Conservation (phyloP, 257 asterid species). For the Fraxinus excelsior region DNA sequence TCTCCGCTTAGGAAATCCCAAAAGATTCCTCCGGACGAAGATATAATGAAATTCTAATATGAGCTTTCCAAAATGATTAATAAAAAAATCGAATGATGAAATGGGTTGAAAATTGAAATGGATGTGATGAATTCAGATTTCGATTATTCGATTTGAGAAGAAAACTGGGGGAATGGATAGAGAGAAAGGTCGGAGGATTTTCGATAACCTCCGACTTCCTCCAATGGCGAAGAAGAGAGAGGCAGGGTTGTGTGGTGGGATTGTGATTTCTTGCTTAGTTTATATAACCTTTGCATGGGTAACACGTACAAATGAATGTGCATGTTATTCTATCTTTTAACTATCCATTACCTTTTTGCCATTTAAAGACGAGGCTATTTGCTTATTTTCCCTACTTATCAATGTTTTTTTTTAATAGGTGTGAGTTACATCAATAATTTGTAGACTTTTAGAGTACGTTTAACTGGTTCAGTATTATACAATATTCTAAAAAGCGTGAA, state of each 20-base stretch:
- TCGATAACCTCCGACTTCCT: background rate
- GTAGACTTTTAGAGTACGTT: too few species aligned
- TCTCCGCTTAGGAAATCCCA: background rate
- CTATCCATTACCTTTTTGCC: background rate
- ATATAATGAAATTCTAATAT: conserved; percentile 15
- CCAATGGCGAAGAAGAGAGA: background rate
- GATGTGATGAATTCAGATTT: background rate
- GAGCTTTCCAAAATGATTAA: background rate
- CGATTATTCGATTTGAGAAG: background rate
- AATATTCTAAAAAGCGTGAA: too few species aligned
- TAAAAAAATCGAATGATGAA: background rate
- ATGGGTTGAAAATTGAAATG: background rate
- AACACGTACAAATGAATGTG: conserved; percentile 19
- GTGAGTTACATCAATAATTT: too few species aligned
- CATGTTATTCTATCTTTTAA: background rate
- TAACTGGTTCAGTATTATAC: too few species aligned
- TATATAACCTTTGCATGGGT: conserved; percentile 33
- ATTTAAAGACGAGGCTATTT: background rate
- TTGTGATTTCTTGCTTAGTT: conserved; percentile 1
- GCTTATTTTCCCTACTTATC: background rate
- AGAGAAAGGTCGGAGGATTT: background rate
- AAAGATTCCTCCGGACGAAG: background rate
- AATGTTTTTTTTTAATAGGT: background rate
- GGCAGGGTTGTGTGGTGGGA: background rate
- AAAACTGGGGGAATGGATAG: background rate